These are phyloP conservation scores for Mortierella alpina DNA, from an alignment of 192 early-diverging fungal genomes.

Conservation along the genomic window DNA sequence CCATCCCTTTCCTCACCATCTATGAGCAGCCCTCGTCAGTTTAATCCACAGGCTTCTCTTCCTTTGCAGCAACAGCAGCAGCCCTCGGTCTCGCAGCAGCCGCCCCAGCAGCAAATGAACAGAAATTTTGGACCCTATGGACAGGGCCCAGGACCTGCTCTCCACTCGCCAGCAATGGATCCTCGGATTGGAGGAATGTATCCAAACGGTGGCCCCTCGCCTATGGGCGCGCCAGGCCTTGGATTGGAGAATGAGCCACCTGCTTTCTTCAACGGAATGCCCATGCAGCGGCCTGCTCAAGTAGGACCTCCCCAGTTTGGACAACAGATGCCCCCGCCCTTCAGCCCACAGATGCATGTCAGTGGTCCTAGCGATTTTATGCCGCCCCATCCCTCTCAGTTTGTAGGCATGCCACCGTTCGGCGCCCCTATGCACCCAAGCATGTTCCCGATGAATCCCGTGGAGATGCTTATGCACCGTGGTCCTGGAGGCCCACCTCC, in stretches of 20 bases:
- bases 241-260: slow-evolving; percentile 32
- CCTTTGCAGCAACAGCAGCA: slow-evolving; percentile 5
- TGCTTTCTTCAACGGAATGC: slow-evolving; percentile 41
- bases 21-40: slow-evolving; percentile 33
- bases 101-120: slow-evolving; percentile 22
- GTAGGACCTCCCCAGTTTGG: slow-evolving; percentile 39
- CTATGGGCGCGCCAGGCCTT: slow-evolving; percentile 31
- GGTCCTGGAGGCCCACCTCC: slow-evolving; percentile 40
- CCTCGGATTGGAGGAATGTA: slow-evolving; percentile 40
- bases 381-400: slow-evolving; percentile 45
- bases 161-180: slow-evolving; percentile 47
- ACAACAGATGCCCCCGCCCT: slow-evolving; percentile 44
- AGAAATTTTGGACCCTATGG: slow-evolving; percentile 46
- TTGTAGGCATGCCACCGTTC: slow-evolving; percentile 50
- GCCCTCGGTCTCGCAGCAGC: background rate
- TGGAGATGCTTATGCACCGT: slow-evolving; percentile 51
- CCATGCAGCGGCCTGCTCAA: slow-evolving; percentile 43
- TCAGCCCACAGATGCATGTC: slow-evolving; percentile 51
- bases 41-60: slow-evolving; percentile 20
- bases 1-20: slow-evolving; percentile 43
- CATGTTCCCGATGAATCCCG: slow-evolving; percentile 52
- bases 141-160: slow-evolving; percentile 30
- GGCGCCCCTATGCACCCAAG: slow-evolving; percentile 45
- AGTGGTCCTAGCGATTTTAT: slow-evolving; percentile 50
- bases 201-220: slow-evolving; percentile 32